phyloP scores from a whole-genome alignment of 371 early-diverging fungal species.

The Mortierella sp. region DNA sequence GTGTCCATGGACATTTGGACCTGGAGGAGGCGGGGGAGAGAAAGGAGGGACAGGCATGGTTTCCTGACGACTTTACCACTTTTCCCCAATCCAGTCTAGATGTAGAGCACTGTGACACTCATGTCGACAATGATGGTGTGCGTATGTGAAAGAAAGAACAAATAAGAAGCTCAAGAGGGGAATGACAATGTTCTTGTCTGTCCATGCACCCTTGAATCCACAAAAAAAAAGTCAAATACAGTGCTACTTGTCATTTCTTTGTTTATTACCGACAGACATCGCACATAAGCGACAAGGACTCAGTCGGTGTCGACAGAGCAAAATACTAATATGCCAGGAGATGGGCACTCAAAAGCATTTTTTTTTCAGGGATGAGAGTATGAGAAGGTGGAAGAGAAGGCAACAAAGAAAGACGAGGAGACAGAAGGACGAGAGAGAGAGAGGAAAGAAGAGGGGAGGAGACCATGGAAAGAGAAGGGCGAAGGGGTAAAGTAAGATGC shows the following conservation, averaged over 20 bases:
- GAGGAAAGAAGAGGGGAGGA: neutral
- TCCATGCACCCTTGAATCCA: neutral
- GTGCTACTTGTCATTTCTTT: neutral
- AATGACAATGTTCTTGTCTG: conserved; percentile 8
- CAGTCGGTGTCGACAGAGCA: neutral
- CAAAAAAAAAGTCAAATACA: neutral
- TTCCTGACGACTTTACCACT: neutral
- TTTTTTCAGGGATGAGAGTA: neutral
- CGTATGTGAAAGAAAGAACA: neutral
- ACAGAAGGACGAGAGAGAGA: neutral
- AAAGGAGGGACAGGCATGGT: neutral
- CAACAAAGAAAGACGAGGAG: neutral
- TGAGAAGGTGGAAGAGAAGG: neutral
- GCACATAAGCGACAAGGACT: neutral
- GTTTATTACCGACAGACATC: neutral
- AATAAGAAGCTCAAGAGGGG: neutral
- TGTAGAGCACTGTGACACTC: too few species aligned
- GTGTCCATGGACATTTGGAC: neutral
- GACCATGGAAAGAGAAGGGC: neutral
- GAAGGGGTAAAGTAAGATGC: neutral
- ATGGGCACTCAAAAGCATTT: neutral
- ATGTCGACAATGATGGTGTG: neutral
- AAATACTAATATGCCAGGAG: conserved; percentile 4
- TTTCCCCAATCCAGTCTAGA: too few species aligned
- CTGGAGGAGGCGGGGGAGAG: neutral